A percentile compares a stretch with the other conserved stretches of the same genome.
Conservation (phyloP, 192 early-diverging fungal species). For the Coemansia sp. region DNA sequence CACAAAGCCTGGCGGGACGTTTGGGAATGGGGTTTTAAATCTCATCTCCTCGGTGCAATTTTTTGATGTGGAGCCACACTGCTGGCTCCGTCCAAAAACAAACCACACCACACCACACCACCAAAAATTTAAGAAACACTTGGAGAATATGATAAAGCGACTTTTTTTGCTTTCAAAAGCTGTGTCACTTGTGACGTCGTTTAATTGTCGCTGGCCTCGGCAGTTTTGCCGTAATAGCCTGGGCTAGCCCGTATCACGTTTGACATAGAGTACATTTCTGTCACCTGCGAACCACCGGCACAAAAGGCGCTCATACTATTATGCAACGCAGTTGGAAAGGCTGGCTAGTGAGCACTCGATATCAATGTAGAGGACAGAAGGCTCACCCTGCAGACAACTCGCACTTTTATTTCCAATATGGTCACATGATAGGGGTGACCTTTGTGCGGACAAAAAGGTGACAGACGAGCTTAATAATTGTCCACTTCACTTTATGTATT, state of each 20-base stretch:
- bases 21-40: slow-evolving; percentile 41
- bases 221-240: no score
- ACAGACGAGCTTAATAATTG: not conserved
- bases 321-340: not conserved
- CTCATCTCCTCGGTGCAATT: slow-evolving; percentile 39
- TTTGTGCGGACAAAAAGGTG: not conserved
- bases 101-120: slow-evolving; percentile 6
- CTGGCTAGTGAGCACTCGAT: not conserved
- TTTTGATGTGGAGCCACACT: slow-evolving; percentile 49
- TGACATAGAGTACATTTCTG: no score
- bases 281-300: no score
- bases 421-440: not conserved
- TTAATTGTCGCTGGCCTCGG: no score
- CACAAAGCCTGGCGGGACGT: slow-evolving; percentile 40
- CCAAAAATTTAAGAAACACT: not conserved
- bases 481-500: not conserved
- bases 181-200: no score
- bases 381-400: not conserved
- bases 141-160: no score
- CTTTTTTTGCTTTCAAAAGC: no score
- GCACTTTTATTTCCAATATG: no score
- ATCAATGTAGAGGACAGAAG: slow-evolving; percentile 1
- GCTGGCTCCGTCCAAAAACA: slow-evolving; percentile 35
- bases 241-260: no score
- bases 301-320: no score